Base-by-base conservation (phyloP, 176 grass and related monocot species). In the Metroxylon sagu region DNA sequence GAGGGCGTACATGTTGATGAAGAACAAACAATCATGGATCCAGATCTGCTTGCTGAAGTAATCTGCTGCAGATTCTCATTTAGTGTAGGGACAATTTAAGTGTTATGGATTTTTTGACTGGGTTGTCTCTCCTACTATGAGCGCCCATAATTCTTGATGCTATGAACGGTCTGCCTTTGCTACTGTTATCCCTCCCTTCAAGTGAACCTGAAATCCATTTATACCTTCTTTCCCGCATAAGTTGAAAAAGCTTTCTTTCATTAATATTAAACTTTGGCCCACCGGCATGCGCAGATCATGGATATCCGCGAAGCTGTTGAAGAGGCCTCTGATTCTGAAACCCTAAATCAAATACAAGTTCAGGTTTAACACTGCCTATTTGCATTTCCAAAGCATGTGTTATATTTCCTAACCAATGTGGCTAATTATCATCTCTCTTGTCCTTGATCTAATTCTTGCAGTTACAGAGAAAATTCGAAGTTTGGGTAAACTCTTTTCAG, bases 31-130 rank as follows among this genome's bases (percentile, higher is more conserved):
- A 57, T 90, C 50, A 77, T 67, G 65, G 83, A 90, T 60, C 75
- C 78, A 2, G 72, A 87, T 52, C 75, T 96, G 72, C 92, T 96
- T 67, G 68, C 72, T 35, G 92, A 96, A 86, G 92, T 96, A 80
- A 71, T 53, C 14, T 69, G 48, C 21, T 56, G 21, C 10, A 14
- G 35, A 43, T 43, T 43, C 10, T 43, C 7, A 43, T 43, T 43
- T 43, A 43, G 35, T 43, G 35, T 10, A 43, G 35, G 35, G 10
- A 43, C 8, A 43, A 43, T 43, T 35, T 31, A 31, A 31, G 30
- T 6, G 1, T 31, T 43, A 43, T 43, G 35, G 8, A 43, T 14
- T 43, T 43, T 43, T 43, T 43, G 7, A 43, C 35, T 12, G 35
- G 35, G 8, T 43, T 14, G 35, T 43, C 35, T 43, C 35, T 43